Base-by-base conservation (phyloP, 768 basidiomycete species). In the Nidularia pulvinata region DNA sequence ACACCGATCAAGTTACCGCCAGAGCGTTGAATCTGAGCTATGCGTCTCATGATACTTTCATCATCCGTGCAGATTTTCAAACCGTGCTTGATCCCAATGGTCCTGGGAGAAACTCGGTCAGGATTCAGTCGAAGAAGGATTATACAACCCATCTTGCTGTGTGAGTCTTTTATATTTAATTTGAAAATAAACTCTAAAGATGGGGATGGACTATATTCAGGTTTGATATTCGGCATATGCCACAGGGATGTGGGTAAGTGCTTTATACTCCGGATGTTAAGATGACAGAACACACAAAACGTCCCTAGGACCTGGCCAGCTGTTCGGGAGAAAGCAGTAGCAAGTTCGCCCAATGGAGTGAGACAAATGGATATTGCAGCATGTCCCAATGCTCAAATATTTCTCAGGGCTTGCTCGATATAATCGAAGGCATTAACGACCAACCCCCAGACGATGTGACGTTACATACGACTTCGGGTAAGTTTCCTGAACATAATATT, bases 341-440 rank as follows among this genome's bases (percentile, higher is more conserved):
- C 77, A 66, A 56, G 59, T 46, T 65, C 65, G 63, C 70, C 69
- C 14, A 59, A 62, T 46, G 63, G 63, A 32, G 71, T 68, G 47
- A 6, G 62, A 51, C 19, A 39, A 39, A 39, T 39, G 7, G n/a
- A 39, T 39, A 9, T 39, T 7, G 7, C n/a, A 39, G 7, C 9
- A 39, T 39, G n/a, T 39, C n/a, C n/a, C 37, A 7, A 39, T 9
- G 9, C 37, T 9, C 9, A n/a, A 39, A 7, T 39, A 39, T 9
- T 39, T 39, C 58, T 25, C 55, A 77, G 72, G 79, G 78, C 10
- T 71, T 77, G 53, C 66, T 77, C 19, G 78, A 84, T 59, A 79
- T 84, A 34, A 57, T 83, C 16, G 81, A 84, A 59, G 81, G 83
- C 44, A 79, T 86, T 10, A 88, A 88, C 60, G 70, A 84, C 58